phyloP scores from a whole-genome alignment of 169 alveolate species.

The Theileria annulata region DNA sequence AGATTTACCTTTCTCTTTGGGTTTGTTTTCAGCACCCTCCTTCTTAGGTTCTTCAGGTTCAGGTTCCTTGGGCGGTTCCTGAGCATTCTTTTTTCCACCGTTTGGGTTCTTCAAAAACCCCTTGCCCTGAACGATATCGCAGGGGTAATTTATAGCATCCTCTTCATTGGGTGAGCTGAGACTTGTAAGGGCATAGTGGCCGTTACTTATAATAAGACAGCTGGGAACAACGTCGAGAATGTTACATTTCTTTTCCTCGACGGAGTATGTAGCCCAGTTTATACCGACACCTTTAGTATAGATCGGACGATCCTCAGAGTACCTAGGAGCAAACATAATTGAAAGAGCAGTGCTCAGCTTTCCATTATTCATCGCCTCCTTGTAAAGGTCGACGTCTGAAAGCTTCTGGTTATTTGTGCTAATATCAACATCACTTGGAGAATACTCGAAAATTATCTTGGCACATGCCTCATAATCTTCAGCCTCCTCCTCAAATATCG shows the following conservation, averaged over 20 bases:
- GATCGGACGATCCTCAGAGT: constrained; percentile 37
- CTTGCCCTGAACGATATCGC: constrained; percentile 52
- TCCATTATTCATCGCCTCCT: constrained; percentile 17
- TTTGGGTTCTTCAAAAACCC: constrained; percentile 35
- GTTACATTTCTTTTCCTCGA: constrained; percentile 43
- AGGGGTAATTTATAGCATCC: constrained; percentile 67
- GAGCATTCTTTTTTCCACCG: neutral
- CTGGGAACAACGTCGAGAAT: constrained; percentile 65
- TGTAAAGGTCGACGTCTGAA: constrained; percentile 31
- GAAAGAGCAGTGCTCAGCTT: constrained; percentile 32
- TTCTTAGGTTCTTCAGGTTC: neutral
- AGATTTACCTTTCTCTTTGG: constrained; percentile 13
- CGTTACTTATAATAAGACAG: constrained; percentile 68
- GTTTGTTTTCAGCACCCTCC: constrained; percentile 29
- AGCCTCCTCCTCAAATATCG: constrained; percentile 49
- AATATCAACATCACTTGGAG: constrained; percentile 72
- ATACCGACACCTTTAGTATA: constrained; percentile 71
- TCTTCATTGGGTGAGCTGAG: constrained; percentile 67
- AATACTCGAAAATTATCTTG: constrained; percentile 62
- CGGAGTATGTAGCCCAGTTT: constrained; percentile 76
- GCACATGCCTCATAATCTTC: constrained; percentile 60
- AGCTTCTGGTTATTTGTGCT: constrained; percentile 30
- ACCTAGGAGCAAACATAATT: constrained; percentile 50
- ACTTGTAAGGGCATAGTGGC: constrained; percentile 71
- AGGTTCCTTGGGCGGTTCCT: neutral